Conservation (phyloP, 2,329 filamentous ascomycete genomes). For the Trichophyton verrucosum region DNA sequence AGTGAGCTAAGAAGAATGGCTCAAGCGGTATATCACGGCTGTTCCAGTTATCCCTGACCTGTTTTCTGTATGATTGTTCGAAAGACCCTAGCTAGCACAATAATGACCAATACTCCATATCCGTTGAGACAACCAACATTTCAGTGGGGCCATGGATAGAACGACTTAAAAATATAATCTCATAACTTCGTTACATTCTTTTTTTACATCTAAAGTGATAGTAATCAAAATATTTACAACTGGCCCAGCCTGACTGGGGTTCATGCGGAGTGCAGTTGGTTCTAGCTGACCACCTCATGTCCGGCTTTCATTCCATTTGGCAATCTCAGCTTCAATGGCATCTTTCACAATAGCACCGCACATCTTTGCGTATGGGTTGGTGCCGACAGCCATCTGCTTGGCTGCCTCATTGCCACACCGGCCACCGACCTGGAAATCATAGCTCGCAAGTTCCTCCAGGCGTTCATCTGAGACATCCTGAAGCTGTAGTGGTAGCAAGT, state of each 20-base stretch:
- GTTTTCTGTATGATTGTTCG: not conserved
- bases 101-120: not conserved
- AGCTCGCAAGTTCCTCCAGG: conserved; percentile 45
- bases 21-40: not conserved
- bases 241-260: not conserved
- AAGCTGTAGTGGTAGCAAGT: conserved; percentile 21
- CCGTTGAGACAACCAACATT: not conserved
- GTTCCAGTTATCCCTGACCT: not conserved
- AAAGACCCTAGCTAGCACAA: not conserved
- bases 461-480: conserved; percentile 25
- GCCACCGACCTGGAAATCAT: conserved; percentile 43
- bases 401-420: conserved; percentile 46
- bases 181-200: conserved; percentile 3
- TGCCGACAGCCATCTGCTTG: conserved; percentile 45
- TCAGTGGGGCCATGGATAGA: not conserved
- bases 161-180: not conserved
- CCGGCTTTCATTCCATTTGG: conserved; percentile 15
- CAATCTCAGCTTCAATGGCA: conserved; percentile 44
- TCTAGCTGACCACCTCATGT: not conserved
- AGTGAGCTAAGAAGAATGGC: conserved; percentile 2
- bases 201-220: conserved; percentile 1
- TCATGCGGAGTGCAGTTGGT: not conserved
- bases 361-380: conserved; percentile 52
- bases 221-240: not conserved
- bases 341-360: conserved; percentile 51